Base-by-base conservation (phyloP, 2,329 filamentous ascomycete species). In the Aspergillus udagawae region DNA sequence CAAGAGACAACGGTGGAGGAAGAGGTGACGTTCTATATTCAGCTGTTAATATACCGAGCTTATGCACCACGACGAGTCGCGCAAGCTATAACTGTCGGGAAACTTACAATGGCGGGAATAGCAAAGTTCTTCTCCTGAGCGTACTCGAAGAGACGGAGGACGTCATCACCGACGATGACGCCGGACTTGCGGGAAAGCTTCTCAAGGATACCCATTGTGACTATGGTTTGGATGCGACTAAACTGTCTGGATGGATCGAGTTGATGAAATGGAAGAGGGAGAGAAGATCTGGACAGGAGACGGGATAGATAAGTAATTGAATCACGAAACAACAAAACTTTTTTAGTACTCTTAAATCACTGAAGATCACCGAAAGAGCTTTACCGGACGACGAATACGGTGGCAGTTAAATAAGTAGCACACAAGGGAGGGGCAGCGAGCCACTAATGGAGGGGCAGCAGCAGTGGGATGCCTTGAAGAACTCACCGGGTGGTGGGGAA, bases 81-180 rank as follows among this genome's bases (percentile, higher is more conserved):
- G n/a, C 44, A 27, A 14, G 20, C 23, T 14, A 23, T 47, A 23
- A 14, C 0, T 2, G 10, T 27, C 29, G 27, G n/a, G 55, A 54
- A 25, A 74, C 82, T 73, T 73, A 84, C 80, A 76, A 92, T 86
- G 72, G 91, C 91, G 60, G 91, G 92, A 69, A 97, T 91, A 70
- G 92, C 92, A 73, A 92, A 96, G 64, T 88, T 81, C 73, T 96
- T 84, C 82, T 94, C 84, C 76, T 92, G 89, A 67, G 90, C 90
- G 78, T 97, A 91, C 79, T 92, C 84, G 82, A 97, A 96, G 72
- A 96, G 89, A 74, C 77, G 77, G 65, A 84, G 75, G 64, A 87
- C 84, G 75, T 88, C 85, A 67, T 87, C 85, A 68, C 86, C 86
- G 67, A 83, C 80, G 75, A 88, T 88, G 73, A 86, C 84, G 71